Evolutionary conservation across 441 rosid genomes (phyloP), one percentile per base, ranked within the genome.

Genomic region (Rhodomyrtus psidioides): DNA sequence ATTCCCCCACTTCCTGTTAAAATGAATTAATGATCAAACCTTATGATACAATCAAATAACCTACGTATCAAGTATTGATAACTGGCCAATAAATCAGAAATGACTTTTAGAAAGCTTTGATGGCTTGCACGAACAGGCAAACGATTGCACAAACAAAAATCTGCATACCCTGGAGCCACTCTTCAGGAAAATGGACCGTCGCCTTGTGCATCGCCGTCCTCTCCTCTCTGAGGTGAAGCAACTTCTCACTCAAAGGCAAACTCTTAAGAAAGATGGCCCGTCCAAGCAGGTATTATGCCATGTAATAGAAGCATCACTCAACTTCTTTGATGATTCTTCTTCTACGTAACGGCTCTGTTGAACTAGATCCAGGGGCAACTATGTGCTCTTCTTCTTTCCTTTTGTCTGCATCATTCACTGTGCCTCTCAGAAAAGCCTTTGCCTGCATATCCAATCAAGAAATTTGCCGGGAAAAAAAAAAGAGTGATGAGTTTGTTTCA

Each of bases 301-400:
- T 81, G 34, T 9, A 62, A 62, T 30, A 62, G 75, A 79, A 81
- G 56, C 24, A 26, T 95, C 92, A 97, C 87, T 96, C 98, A 75
- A 93, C 89, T 91, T 95, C 98, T 90, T 92, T 93, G 86, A 96
- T 92, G 91, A 96, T 96, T 87, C 94, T 93, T 84, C 94, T 92
- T 30, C 89, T 91, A 23, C 98, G 97, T 58, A 92, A 62, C 17
- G 97, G 94, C 87, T 87, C 57, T 9, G 91, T 88, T 14, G 90
- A 88, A 28, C 91, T 59, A 82, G 94, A 92, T 90, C 99, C 99
- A 4, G 96, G 97, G 75, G 98, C 94, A n/a, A 89, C 98, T 96
- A 87, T 96, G 98, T 83, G 97, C 98, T 92, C n/a, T 96, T 91
- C 94, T 27, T 92, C 95, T 92, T 96, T 97, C 90, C 89, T 94